phyloP scores from a whole-genome alignment of 495 filamentous ascomycete genomes.

The Parathielavia hyrcaniae region DNA sequence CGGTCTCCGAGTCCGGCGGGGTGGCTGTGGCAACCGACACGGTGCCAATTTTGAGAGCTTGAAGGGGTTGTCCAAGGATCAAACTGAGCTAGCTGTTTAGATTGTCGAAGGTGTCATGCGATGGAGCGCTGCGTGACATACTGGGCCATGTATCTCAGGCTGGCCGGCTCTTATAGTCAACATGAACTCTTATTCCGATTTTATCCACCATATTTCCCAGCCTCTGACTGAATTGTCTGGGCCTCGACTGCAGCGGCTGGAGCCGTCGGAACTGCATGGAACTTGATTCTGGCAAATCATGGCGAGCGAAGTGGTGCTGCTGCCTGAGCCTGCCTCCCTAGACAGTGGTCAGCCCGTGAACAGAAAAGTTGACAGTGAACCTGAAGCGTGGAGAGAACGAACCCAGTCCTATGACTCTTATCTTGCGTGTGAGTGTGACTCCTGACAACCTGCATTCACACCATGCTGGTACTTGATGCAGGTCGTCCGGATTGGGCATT shows the following conservation, averaged over 20 bases:
- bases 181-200: no score
- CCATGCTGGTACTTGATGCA: no score
- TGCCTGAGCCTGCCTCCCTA: slow-evolving; percentile 8
- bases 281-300: neutral
- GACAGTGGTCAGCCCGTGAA: neutral
- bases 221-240: neutral
- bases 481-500: no score
- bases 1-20: neutral
- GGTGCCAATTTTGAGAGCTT: neutral
- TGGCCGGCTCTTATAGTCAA: no score
- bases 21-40: neutral
- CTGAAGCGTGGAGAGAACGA: no score
- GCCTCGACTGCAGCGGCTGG: neutral
- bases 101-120: neutral
- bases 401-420: no score
- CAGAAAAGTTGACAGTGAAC: neutral
- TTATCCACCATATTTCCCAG: neutral
- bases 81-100: neutral
- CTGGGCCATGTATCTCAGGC: no score
- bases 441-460: no score
- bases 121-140: neutral
- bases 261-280: neutral
- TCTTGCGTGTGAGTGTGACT: no score
- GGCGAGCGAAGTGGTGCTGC: neutral
- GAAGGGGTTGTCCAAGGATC: neutral